Conservation (phyloP, 257 asterid species). For the Craterostigma plantagineum region DNA sequence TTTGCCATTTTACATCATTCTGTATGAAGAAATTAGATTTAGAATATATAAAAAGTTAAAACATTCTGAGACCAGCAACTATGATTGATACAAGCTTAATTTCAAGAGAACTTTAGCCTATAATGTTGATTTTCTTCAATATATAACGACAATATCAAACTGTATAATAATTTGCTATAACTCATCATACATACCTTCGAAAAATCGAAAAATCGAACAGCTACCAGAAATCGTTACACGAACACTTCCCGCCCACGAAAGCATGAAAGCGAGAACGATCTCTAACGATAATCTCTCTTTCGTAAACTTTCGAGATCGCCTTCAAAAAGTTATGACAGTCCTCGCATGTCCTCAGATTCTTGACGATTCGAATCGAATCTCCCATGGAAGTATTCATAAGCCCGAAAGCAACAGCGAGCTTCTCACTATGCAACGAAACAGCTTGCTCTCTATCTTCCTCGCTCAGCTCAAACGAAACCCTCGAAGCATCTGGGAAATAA, state of each 20-base stretch:
- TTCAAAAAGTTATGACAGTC: slow-evolving; percentile 44
- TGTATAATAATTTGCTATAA: no score
- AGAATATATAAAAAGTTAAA: no score
- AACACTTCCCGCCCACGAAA: slow-evolving; percentile 34
- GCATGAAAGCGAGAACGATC: slow-evolving; percentile 42
- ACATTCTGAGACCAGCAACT: no score
- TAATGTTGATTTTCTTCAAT: no score
- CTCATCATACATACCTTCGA: no score
- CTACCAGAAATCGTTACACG: slow-evolving; percentile 52
- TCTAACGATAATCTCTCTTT: slow-evolving; percentile 36
- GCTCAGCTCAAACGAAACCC: slow-evolving; percentile 36
- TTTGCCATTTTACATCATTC: no score
- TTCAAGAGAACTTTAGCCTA: no score
- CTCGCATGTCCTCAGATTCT: slow-evolving; percentile 44
- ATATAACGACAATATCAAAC: no score
- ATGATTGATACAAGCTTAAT: no score
- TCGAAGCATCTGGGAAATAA: slow-evolving; percentile 27
- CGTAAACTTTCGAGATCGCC: slow-evolving; percentile 40
- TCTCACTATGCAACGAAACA: slow-evolving; percentile 57
- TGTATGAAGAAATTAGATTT: no score
- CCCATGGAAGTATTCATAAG: slow-evolving; percentile 21
- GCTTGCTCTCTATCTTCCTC: slow-evolving; percentile 55
- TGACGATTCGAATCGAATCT: slow-evolving; percentile 24
- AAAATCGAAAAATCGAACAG: no score
- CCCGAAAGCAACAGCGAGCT: slow-evolving; percentile 45